Conservation (phyloP, 129 eudicot species). For the Arctium minus region DNA sequence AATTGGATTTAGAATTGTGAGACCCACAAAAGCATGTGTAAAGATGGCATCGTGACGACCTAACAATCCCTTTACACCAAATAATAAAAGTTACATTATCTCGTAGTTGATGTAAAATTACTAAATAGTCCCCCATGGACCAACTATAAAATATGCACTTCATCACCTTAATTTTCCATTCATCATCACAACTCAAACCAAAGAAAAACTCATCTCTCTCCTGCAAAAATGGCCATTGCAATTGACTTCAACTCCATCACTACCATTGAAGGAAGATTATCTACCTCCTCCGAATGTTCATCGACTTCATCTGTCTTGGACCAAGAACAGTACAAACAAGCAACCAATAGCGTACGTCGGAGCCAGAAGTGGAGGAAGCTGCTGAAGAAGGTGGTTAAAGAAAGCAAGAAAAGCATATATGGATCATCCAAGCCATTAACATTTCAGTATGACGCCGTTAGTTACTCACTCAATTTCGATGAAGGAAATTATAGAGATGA, state of each 20-base stretch:
- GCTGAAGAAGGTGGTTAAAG: conserved; percentile 45
- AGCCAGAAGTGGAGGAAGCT: conserved; percentile 47
- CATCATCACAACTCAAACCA: too few relatives aligned
- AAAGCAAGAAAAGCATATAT: conserved; percentile 46
- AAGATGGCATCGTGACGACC: neutral
- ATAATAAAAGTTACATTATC: neutral
- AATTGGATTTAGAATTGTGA: neutral
- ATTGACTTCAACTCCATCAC: neutral
- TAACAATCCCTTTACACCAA: neutral
- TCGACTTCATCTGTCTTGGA: conserved; percentile 34
- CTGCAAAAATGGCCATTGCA: neutral
- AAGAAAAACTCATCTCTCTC: too few relatives aligned
- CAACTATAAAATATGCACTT: neutral
- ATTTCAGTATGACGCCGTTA: conserved; percentile 60
- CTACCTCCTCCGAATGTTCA: conserved; percentile 20
- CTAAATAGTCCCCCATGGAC: neutral
- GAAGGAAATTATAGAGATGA: conserved; percentile 46
- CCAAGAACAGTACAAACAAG: conserved; percentile 48
- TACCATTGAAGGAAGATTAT: neutral
- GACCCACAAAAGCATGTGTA: neutral
- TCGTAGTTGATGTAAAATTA: neutral
- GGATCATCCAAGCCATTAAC: conserved; percentile 35
- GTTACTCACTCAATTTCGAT: conserved; percentile 77
- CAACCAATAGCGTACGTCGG: neutral
- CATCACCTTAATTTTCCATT: neutral